Evolutionary conservation across 164 flowering plant genomes (phyloP).

Genomic region (Cinnamomum chago): DNA sequence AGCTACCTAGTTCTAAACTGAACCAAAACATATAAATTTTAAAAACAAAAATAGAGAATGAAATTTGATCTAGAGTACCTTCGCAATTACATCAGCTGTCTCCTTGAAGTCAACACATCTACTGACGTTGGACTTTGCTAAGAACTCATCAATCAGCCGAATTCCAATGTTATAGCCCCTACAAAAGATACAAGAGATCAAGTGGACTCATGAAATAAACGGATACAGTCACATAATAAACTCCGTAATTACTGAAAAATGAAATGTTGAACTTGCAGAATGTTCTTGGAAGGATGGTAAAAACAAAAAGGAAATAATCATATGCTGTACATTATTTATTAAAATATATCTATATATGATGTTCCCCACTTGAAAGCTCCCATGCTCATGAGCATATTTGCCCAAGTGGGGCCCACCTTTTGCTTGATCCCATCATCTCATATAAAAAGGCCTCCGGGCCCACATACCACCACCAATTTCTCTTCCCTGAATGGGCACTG

Average conservation of each 20-base stretch:
- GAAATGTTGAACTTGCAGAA: not conserved
- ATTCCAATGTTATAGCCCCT: constrained; percentile 99
- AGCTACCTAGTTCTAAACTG: not conserved
- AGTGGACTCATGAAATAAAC: not conserved
- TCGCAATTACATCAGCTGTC: constrained; percentile 94
- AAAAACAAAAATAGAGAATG: not conserved
- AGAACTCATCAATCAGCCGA: constrained; percentile 83
- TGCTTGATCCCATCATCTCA: too few species aligned
- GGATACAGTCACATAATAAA: not conserved
- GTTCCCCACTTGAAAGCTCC: too few species aligned
- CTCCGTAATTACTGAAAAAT: not conserved
- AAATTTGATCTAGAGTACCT: constrained; percentile 37
- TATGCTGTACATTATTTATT: too few species aligned
- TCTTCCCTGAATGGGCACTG: too few species aligned
- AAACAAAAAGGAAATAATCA: too few species aligned
- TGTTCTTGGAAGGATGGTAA: not conserved
- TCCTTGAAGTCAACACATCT: constrained; percentile 95
- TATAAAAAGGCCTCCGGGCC: too few species aligned
- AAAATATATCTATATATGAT: too few species aligned
- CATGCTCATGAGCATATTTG: too few species aligned
- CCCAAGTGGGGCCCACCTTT: too few species aligned
- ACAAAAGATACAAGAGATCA: constrained; percentile 20
- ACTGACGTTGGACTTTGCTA: constrained; percentile 87
- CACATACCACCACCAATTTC: too few species aligned
- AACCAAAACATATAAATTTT: not conserved